Percentiles rank a stretch among this genome's conserved stretches.
Conservation (phyloP, 2,329 filamentous ascomycete species). For the Penicillium sp. region DNA sequence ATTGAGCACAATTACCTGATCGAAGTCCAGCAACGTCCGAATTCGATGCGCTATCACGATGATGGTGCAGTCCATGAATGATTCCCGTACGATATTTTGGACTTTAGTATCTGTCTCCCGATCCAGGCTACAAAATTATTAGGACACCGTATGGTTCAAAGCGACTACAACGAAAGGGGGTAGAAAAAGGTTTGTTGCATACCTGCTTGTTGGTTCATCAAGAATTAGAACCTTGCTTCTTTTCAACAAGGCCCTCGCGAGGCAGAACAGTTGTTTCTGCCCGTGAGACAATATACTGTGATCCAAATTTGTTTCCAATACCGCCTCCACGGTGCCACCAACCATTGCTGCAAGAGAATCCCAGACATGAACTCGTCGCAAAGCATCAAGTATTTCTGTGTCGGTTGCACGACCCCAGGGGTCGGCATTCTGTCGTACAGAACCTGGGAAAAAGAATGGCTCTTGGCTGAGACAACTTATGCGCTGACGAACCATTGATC, state of each 20-base stretch:
- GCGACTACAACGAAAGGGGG: too few species aligned
- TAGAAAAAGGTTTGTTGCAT: too few species aligned
- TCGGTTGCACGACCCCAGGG: slow-evolving; percentile 28
- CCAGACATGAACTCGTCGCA: slow-evolving; percentile 31
- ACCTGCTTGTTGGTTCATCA: slow-evolving; percentile 31
- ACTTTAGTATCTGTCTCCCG: slow-evolving; percentile 19
- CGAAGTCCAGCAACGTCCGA: slow-evolving; percentile 20
- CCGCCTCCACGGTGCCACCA: slow-evolving; percentile 7
- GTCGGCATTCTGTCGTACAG: slow-evolving; percentile 32
- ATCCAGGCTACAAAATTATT: slow-evolving; percentile 9
- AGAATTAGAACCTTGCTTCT: slow-evolving; percentile 24
- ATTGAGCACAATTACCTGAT: slow-evolving; percentile 19
- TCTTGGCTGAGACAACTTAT: slow-evolving; percentile 34
- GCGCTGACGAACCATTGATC: slow-evolving; percentile 20
- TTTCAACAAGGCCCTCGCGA: slow-evolving; percentile 66
- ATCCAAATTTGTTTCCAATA: slow-evolving; percentile 37
- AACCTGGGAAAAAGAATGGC: slow-evolving; percentile 28
- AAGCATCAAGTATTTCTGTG: slow-evolving; percentile 24
- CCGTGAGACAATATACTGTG: slow-evolving; percentile 67
- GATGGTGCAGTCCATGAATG: slow-evolving; percentile 17
- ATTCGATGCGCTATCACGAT: slow-evolving; percentile 25
- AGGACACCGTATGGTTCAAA: not conserved
- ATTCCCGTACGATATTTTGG: slow-evolving; percentile 17
- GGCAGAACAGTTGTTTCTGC: slow-evolving; percentile 73
- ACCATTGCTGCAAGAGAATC: slow-evolving; percentile 16